Percentiles rank a stretch among this genome's conserved stretches.
Evolutionary conservation across 2,329 filamentous ascomycete genomes (phyloP).

Genomic region (Magnaporthiopsis rhizophila): DNA sequence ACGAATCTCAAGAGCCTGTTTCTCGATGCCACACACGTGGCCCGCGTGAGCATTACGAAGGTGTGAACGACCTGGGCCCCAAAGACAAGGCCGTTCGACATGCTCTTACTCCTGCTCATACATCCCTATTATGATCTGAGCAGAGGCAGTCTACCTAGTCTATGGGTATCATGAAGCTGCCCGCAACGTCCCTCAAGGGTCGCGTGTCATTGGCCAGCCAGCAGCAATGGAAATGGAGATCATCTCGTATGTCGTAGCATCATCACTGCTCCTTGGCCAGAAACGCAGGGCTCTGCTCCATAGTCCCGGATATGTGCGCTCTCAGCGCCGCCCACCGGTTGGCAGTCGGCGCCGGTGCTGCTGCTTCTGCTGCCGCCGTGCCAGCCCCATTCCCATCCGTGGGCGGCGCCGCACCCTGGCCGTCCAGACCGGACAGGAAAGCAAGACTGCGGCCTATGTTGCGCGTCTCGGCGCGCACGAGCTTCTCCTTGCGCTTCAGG

Average conservation of each 20-base stretch:
- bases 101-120: too few species aligned
- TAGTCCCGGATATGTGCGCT: constrained; percentile 74
- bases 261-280: constrained; percentile 16
- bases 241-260: neutral
- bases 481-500: constrained; percentile 71
- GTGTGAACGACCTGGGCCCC: too few species aligned
- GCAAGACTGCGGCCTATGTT: constrained; percentile 80
- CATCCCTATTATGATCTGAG: too few species aligned
- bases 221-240: too few species aligned
- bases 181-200: too few species aligned
- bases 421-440: constrained; percentile 38
- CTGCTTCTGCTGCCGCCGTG: constrained; percentile 6
- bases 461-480: constrained; percentile 75
- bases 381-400: constrained; percentile 7
- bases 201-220: too few species aligned
- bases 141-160: too few species aligned
- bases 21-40: too few species aligned
- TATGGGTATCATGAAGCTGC: constrained; percentile 1
- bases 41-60: too few species aligned
- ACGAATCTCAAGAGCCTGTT: too few species aligned
- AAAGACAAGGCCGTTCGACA: too few species aligned
- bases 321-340: constrained; percentile 75
- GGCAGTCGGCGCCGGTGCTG: constrained; percentile 30
- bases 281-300: constrained; percentile 84
- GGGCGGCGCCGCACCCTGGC: constrained; percentile 7